These are phyloP conservation scores for Monascus purpureus DNA, from an alignment of 495 filamentous ascomycete species.

Conservation along the genomic window DNA sequence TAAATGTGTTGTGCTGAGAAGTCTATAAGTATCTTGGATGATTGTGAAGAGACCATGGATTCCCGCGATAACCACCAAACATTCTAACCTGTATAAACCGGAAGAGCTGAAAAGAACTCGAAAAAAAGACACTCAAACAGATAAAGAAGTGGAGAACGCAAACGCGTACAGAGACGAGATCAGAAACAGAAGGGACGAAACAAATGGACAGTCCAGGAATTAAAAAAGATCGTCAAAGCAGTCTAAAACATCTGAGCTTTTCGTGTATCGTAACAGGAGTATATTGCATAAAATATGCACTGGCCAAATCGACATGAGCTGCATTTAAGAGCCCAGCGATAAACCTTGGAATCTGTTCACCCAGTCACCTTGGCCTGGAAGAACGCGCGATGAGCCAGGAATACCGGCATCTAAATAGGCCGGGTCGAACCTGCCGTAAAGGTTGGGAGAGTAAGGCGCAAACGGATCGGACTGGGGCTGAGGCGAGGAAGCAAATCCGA, in stretches of 20 bases:
- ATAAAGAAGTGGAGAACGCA: constrained; percentile 3
- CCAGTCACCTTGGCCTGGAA: constrained; percentile 30
- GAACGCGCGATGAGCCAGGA: constrained; percentile 18
- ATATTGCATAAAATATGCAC: too few relatives aligned
- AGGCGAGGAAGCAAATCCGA: constrained; percentile 8
- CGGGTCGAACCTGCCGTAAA: constrained; percentile 20
- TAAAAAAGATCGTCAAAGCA: background rate
- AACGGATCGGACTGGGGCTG: constrained; percentile 20
- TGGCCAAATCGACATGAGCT: too few relatives aligned
- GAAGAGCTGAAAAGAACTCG: constrained; percentile 2
- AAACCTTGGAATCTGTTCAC: constrained; percentile 33
- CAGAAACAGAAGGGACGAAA: background rate
- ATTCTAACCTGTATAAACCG: constrained; percentile 1
- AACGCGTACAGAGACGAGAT: constrained; percentile 1
- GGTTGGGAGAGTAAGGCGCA: constrained; percentile 16
- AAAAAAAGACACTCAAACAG: constrained; percentile 4
- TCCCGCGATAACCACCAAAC: background rate
- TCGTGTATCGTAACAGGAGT: too few relatives aligned
- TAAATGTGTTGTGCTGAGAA: too few relatives aligned
- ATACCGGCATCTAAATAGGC: constrained; percentile 18
- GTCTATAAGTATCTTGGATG: too few relatives aligned
- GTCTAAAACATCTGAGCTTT: background rate
- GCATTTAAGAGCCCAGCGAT: constrained; percentile 36
- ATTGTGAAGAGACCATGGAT: too few relatives aligned
- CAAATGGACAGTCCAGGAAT: background rate